phyloP scores from a whole-genome alignment of 2,329 filamentous ascomycete genomes.

The Colletotrichum musicola region DNA sequence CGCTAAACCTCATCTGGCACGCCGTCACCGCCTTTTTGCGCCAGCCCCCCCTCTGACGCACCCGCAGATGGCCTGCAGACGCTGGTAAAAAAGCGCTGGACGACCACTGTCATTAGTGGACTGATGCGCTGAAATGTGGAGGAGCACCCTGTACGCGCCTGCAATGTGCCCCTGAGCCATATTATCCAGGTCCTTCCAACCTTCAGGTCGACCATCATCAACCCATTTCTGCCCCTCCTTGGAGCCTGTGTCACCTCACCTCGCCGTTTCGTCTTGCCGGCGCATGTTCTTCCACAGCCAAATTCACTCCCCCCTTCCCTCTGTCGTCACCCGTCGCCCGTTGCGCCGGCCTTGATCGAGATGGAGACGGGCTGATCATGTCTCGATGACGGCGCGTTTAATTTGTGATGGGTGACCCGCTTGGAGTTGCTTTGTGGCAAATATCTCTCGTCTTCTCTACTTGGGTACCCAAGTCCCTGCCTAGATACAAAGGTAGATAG shows the following conservation, averaged over 20 bases:
- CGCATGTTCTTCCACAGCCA: conserved; percentile 6
- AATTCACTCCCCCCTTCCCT: conserved; percentile 13
- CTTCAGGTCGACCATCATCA: conserved; percentile 19
- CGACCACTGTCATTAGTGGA: conserved; percentile 30
- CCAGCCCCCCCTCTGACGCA: conserved; percentile 8
- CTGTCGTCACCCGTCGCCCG: conserved; percentile 24
- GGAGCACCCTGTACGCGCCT: conserved; percentile 27
- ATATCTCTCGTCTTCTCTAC: neutral
- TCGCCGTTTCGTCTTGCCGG: neutral
- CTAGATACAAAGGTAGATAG: too few relatives aligned
- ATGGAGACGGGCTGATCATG: conserved; percentile 18
- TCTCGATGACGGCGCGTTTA: conserved; percentile 16
- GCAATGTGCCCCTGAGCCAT: conserved; percentile 24
- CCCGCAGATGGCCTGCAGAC: conserved; percentile 25
- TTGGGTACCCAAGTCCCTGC: too few relatives aligned
- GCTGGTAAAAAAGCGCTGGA: conserved; percentile 31
- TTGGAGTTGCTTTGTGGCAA: neutral
- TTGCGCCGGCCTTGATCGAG: conserved; percentile 15
- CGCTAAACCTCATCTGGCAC: conserved; percentile 22
- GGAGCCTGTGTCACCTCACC: conserved; percentile 16
- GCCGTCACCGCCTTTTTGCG: conserved; percentile 39
- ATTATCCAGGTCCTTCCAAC: too few relatives aligned
- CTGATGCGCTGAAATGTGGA: conserved; percentile 12
- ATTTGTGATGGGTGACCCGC: conserved; percentile 15
- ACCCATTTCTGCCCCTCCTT: conserved; percentile 29